A percentile compares a stretch with the other conserved stretches of the same genome.
Conservation (phyloP, 2,329 filamentous ascomycete species). For the Aspergillus sp. region DNA sequence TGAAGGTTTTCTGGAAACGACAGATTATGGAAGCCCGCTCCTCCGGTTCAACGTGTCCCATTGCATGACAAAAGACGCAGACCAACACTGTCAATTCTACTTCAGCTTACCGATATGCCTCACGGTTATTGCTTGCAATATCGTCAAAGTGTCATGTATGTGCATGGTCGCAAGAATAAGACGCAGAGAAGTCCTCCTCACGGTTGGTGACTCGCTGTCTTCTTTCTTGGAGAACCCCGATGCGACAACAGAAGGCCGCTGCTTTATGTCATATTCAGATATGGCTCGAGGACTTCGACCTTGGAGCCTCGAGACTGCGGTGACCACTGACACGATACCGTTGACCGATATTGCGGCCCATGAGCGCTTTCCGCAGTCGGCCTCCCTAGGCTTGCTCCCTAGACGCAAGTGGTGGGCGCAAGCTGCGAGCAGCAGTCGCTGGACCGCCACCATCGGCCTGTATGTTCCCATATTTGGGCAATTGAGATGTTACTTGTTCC, state of each 20-base stretch:
- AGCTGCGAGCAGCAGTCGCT: slow-evolving; percentile 3
- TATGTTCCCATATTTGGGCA: too few relatives aligned
- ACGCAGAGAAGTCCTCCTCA: slow-evolving; percentile 17
- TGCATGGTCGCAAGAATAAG: background rate
- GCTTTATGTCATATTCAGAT: too few relatives aligned
- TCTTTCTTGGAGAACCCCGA: slow-evolving; percentile 23
- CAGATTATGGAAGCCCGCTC: background rate
- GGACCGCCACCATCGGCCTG: slow-evolving; percentile 3
- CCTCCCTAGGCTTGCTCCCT: slow-evolving; percentile 2
- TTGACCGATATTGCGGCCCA: too few relatives aligned
- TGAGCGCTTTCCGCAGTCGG: too few relatives aligned
- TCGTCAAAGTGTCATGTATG: slow-evolving; percentile 4
- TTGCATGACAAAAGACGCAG: background rate
- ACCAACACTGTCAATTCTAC: slow-evolving; percentile 2
- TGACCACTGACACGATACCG: too few relatives aligned
- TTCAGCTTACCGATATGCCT: slow-evolving; percentile 1
- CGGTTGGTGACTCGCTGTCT: slow-evolving; percentile 24
- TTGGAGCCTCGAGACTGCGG: too few relatives aligned
- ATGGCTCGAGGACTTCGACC: too few relatives aligned
- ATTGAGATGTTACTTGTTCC: too few relatives aligned
- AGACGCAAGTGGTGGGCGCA: slow-evolving; percentile 2
- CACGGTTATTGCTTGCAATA: slow-evolving; percentile 3
- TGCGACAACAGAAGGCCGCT: slow-evolving; percentile 8
- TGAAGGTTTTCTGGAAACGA: background rate
- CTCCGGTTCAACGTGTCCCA: background rate